Evolutionary conservation across 495 filamentous ascomycete species (phyloP).

Genomic region (Delitschia confertaspora): DNA sequence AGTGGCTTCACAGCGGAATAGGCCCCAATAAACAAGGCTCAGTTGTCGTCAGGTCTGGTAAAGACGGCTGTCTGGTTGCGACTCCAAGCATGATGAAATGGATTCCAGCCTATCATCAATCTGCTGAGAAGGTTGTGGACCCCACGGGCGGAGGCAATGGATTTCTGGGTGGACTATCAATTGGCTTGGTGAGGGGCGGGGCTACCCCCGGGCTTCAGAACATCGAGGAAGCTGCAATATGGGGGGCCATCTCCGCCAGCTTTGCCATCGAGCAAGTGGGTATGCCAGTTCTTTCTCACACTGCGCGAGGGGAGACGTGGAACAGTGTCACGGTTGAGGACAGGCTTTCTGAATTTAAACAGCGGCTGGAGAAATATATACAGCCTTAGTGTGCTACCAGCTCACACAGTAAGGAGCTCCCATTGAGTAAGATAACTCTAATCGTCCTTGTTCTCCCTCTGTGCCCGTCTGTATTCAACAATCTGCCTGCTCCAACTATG

Average conservation of each 20-base stretch:
- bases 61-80: conserved; percentile 50
- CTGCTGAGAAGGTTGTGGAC: conserved; percentile 57
- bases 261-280: conserved; percentile 94
- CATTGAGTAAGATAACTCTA: conserved; percentile 1
- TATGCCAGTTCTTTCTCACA: conserved; percentile 52
- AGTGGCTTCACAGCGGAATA: conserved; percentile 49
- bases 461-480: conserved; percentile 70
- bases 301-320: conserved; percentile 62
- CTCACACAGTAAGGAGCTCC: conserved; percentile 15
- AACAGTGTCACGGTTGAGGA: conserved; percentile 54
- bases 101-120: conserved; percentile 53
- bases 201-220: conserved; percentile 33
- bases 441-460: conserved; percentile 40
- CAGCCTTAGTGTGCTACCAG: conserved; percentile 28
- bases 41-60: conserved; percentile 49
- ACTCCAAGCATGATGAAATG: conserved; percentile 33
- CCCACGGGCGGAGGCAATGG: conserved; percentile 95
- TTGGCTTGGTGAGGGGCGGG: conserved; percentile 54
- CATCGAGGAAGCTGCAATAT: conserved; percentile 61
- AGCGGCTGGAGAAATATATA: conserved; percentile 45
- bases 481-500: conserved; percentile 87
- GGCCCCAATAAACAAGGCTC: conserved; percentile 39
- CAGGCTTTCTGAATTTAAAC: conserved; percentile 28
- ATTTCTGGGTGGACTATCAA: conserved; percentile 75
- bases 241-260: conserved; percentile 78